Percentiles rank a stretch among this genome's conserved stretches.
phyloP scores from a whole-genome alignment of 345 rosid genomes.

The Excoecaria agallocha region DNA sequence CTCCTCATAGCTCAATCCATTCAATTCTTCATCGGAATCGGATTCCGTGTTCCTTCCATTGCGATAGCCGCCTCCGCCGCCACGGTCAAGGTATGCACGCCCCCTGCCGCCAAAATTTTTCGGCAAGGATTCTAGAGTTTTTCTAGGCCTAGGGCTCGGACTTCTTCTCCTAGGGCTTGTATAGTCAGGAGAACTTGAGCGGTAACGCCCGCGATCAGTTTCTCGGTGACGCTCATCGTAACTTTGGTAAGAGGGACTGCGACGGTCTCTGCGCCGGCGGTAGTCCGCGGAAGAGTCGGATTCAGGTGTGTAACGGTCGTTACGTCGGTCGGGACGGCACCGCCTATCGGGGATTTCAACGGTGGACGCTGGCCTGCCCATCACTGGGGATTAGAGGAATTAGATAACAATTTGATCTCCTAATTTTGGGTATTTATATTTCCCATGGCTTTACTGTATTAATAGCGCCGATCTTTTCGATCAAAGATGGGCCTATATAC shows the following conservation, averaged over 20 bases:
- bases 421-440: no score
- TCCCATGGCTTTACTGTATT: no score
- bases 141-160: slow-evolving; percentile 19
- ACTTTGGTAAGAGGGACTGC: slow-evolving; percentile 30
- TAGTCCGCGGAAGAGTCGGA: slow-evolving; percentile 29
- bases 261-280: slow-evolving; percentile 12
- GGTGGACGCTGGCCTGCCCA: slow-evolving; percentile 37
- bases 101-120: slow-evolving; percentile 24
- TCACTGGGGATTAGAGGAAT: not conserved
- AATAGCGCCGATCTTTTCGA: no score
- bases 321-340: slow-evolving; percentile 19
- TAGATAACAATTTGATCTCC: not conserved
- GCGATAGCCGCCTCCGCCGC: slow-evolving; percentile 1
- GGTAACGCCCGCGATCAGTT: slow-evolving; percentile 14
- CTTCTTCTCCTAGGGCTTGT: slow-evolving; percentile 25
- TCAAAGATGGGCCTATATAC: no score
- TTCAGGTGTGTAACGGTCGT: slow-evolving; percentile 30
- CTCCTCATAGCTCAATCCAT: slow-evolving; percentile 74
- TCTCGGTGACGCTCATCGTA: slow-evolving; percentile 29
- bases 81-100: slow-evolving; percentile 10
- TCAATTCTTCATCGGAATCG: slow-evolving; percentile 86
- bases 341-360: slow-evolving; percentile 30
- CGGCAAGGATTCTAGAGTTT: slow-evolving; percentile 23
- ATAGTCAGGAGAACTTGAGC: slow-evolving; percentile 14
- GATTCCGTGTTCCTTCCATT: slow-evolving; percentile 45